Evolutionary conservation across 768 basidiomycete genomes (phyloP).

Genomic region (Suillus americanus): DNA sequence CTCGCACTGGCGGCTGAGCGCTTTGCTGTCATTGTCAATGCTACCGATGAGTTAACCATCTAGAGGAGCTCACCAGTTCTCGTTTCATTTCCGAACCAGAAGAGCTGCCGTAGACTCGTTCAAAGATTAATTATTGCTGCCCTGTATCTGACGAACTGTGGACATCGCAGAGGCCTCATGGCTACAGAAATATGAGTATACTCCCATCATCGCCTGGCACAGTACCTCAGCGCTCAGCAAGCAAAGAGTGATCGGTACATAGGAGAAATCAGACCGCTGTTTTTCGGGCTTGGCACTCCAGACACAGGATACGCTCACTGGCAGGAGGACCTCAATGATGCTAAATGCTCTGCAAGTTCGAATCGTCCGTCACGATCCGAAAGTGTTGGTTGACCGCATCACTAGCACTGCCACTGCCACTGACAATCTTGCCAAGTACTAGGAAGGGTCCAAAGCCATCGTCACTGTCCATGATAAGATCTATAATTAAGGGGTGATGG

Average conservation of each 20-base stretch:
- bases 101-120: constrained; percentile 48
- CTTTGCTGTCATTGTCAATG: constrained; percentile 31
- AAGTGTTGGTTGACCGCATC: neutral
- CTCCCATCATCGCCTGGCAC: constrained; percentile 39
- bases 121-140: constrained; percentile 44
- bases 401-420: neutral
- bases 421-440: neutral
- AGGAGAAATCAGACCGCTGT: neutral
- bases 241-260: constrained; percentile 28
- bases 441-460: constrained; percentile 5
- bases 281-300: neutral
- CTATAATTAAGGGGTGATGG: constrained; percentile 17
- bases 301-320: neutral
- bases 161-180: constrained; percentile 38
- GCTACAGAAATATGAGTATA: constrained; percentile 35
- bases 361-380: constrained; percentile 11
- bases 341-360: neutral
- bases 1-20: neutral
- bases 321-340: neutral
- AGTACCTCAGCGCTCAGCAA: constrained; percentile 19
- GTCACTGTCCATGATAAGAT: constrained; percentile 19
- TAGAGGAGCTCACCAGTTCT: constrained; percentile 32
- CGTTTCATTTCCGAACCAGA: constrained; percentile 19
- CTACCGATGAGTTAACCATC: constrained; percentile 32
- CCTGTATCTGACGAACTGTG: constrained; percentile 36